Evolutionary conservation across 257 asterid genomes (phyloP), one percentile per base, ranked within the genome.

Genomic region (Coffea eugenioides): DNA sequence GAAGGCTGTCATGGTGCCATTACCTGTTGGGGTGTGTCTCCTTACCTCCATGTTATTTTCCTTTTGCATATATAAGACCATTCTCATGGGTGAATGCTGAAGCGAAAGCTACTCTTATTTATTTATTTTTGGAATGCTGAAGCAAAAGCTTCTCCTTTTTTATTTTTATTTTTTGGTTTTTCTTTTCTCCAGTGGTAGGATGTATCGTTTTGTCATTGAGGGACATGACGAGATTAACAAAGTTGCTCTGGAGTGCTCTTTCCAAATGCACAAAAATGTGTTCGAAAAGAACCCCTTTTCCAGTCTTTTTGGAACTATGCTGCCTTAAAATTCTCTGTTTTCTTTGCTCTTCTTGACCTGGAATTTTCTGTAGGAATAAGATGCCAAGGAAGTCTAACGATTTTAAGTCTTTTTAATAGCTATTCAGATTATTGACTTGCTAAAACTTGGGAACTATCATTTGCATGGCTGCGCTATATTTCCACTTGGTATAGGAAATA

Each of bases 11-110:
- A 84, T 95, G 89, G 94, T 95, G 65, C 97, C 98, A 80, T 88
- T 93, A 77, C 98, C 99, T 61, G 81, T 90, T 52, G 99, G 98
- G 93, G 99, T 95, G 68, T 8, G 95, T 86, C 82, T 52, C 69
- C 79, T 81, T 48, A 66, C 79, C 69, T 79, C 54, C 74, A 73
- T 79, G 59, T 83, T 57, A 73, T 61, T 49, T 83, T 64, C 66
- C 27, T 43, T 48, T 51, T 77, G 66, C 13, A n/a, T 41, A 43
- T 61, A 31, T 71, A 25, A 46, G 25, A 54, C 48, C 54, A 14
- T 66, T 41, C 48, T 16, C 59, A 80, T 25, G 6, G 27, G 16
- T 43, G 49, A 62, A 49, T 36, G 4, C 21, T 51, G 54, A 78
- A 57, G 54, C 65, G 14, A 14, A 12, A 20, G 39, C 52, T 81